Conservation (phyloP, 495 filamentous ascomycete genomes). For the Parachaetomium inaequale region DNA sequence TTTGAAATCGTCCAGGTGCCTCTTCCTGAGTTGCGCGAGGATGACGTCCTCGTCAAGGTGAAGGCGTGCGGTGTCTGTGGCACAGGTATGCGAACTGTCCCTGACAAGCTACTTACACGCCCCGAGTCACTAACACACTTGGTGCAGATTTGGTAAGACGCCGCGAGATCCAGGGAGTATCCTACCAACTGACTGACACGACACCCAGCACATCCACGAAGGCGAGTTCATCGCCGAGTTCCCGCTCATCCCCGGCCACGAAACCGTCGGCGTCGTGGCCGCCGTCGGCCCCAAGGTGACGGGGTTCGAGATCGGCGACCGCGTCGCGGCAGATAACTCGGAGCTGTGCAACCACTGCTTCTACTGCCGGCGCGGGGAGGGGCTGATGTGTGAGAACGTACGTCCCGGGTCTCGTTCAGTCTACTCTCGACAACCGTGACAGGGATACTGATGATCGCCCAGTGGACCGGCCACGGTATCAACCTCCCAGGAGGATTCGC, state of each 20-base stretch:
- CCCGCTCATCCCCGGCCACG: conserved; percentile 47
- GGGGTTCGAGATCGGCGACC: conserved; percentile 61
- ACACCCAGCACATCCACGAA: conserved; percentile 57
- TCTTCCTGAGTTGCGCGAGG: conserved; percentile 56
- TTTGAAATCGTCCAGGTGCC: conserved; percentile 58
- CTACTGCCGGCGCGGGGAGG: conserved; percentile 67
- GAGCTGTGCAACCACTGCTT: conserved; percentile 70
- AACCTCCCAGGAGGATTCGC: conserved; percentile 65
- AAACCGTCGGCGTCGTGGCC: conserved; percentile 55
- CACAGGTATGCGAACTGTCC: conserved; percentile 42
- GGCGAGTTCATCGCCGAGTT: conserved; percentile 40
- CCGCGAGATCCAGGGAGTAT: not conserved
- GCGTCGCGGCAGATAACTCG: conserved; percentile 57
- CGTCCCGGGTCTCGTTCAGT: not conserved
- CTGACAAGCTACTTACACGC: not conserved
- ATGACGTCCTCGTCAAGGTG: conserved; percentile 59
- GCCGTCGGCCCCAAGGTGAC: conserved; percentile 53
- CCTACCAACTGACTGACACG: not conserved
- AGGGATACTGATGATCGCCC: not conserved
- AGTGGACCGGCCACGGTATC: conserved; percentile 61
- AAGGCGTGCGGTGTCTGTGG: conserved; percentile 70
- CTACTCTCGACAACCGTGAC: not conserved
- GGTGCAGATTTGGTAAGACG: not conserved
- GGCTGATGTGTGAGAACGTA: conserved; percentile 63
- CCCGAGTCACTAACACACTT: not conserved